Evolutionary conservation across 2,329 filamentous ascomycete species (phyloP), one percentile per base, ranked within the genome.

Genomic region (Botrytis galanthina): DNA sequence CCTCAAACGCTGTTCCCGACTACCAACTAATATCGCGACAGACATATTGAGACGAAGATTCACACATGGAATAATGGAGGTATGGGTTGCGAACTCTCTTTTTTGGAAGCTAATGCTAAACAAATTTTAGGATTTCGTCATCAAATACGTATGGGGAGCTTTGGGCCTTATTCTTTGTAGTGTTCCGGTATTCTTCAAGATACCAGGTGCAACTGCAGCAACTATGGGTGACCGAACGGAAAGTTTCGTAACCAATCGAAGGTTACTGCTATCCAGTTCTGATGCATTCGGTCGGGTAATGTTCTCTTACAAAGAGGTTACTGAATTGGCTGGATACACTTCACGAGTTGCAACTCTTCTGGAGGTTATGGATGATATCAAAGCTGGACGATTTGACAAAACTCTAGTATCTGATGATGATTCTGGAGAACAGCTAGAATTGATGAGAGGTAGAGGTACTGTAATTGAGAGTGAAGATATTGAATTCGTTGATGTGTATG

Each of bases 71-170:
- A 92, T 99, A 80, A 98, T 98, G 95, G 96, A 99, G 74, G 78
- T 79, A 59, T 75, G 72, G 44, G 57, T 22, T 26, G 26, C 3
- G 26, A 18, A 51, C 29, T 67, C 16, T 70, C 16, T 35, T 29
- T 29, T 20, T 9, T 9, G 14, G 18, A 32, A 42, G 29, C 29
- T 4, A 9, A n/a, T 46, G 7, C 71, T 74, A 46, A n/a, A n/a
- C n/a, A n/a, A n/a, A 76, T 7, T 48, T 9, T 32, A 80, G 82
- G 96, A 99, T 82, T 99, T 98, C 83, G 94, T 98, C 73, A 97
- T 99, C 83, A 99, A 99, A 83, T 99, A 99, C 82, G 96, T 98
- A 83, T 99, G 96, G 96, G 96, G 96, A 59, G 95, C 96, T 3
- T 83, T 99, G 61, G 96, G 96, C 1, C 87, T 99, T 76, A 83